Evolutionary conservation across 768 basidiomycete species (phyloP), one percentile per base, ranked within the genome.

Genomic region (Mrakia blollopis): DNA sequence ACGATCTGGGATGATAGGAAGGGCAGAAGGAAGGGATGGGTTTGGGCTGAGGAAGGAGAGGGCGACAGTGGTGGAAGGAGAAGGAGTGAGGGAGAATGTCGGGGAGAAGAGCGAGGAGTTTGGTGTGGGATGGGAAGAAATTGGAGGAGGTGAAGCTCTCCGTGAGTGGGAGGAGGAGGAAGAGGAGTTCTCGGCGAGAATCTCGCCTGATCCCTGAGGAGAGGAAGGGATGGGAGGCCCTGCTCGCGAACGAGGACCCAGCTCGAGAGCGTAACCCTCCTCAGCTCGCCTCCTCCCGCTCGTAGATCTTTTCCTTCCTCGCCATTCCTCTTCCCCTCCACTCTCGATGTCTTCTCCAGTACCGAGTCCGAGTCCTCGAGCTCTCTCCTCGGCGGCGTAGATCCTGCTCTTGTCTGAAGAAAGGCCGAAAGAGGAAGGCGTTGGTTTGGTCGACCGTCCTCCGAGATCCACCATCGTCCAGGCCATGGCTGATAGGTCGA

Each of bases 381-480:
- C 61, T 23, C 39, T 18, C 63, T 74, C 73, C 32, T 65, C 73
- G 13, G n/a, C 60, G 3, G 39, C 28, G 50, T 63, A 63, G 25
- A 18, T 21, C 13, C 39, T 39, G 37, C 23, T 52, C 63, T 65
- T 74, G 73, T n/a, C 61, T 14, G 37, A 5, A n/a, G 37, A 39
- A 47, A 28, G n/a, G 16, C 23, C 35, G 13, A 32, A 28, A 1
- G 28, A 62, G 11, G 11, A 10, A 9, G 32, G 61, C n/a, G 37
- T 39, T 0, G 32, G 37, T 74, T 21, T 39, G 14, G 13, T 39
- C 35, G 39, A 16, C 23, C 57, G 35, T 39, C 18, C 52, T 14
- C 57, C 57, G 14, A 65, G 61, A 30, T 63, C 73, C 18, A 74
- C 61, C 73, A 47, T 74, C 25, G 73, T 74, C 73, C 73, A 74